These are phyloP conservation scores for Dipodascopsis uninucleata DNA, from an alignment of 805 yeast species.

Conservation along the genomic window DNA sequence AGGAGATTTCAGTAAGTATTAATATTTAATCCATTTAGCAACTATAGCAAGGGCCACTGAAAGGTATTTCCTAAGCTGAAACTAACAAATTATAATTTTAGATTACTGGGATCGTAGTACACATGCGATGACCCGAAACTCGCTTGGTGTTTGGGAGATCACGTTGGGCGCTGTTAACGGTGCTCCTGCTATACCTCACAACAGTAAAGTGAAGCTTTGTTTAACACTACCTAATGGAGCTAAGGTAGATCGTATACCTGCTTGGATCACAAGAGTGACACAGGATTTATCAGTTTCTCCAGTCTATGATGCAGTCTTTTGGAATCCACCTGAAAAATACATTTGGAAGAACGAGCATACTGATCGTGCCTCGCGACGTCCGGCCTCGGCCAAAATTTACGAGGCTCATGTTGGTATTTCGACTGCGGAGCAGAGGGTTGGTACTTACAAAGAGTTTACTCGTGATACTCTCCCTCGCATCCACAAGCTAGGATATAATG, in stretches of 20 bases:
- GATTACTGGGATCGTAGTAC: constrained; percentile 64
- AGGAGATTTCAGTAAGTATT: constrained; percentile 69
- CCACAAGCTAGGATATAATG: constrained; percentile 80
- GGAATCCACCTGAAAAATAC: constrained; percentile 74
- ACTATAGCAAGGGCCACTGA: no score
- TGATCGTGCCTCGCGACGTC: constrained; percentile 39
- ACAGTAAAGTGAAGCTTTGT: constrained; percentile 64
- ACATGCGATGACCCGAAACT: constrained; percentile 56
- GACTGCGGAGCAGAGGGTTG: constrained; percentile 80
- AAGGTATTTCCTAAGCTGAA: constrained; percentile 1
- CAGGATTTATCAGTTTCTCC: constrained; percentile 47
- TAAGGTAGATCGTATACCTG: constrained; percentile 74
- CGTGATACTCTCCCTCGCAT: constrained; percentile 76
- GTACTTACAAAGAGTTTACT: constrained; percentile 83
- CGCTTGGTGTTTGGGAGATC: constrained; percentile 67
- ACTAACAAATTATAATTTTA: background rate
- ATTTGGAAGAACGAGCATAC: constrained; percentile 48
- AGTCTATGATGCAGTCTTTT: constrained; percentile 79
- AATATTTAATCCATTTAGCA: background rate
- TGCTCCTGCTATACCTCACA: constrained; percentile 69
- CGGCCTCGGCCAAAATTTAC: constrained; percentile 64
- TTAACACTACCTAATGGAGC: constrained; percentile 66
- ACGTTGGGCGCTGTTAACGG: constrained; percentile 56
- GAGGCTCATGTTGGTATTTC: constrained; percentile 95
- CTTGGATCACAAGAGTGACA: constrained; percentile 83